Evolutionary conservation across 1,284 basidiomycete species (phyloP), one percentile per base, ranked within the genome.

Genomic region (Athelia sp.): DNA sequence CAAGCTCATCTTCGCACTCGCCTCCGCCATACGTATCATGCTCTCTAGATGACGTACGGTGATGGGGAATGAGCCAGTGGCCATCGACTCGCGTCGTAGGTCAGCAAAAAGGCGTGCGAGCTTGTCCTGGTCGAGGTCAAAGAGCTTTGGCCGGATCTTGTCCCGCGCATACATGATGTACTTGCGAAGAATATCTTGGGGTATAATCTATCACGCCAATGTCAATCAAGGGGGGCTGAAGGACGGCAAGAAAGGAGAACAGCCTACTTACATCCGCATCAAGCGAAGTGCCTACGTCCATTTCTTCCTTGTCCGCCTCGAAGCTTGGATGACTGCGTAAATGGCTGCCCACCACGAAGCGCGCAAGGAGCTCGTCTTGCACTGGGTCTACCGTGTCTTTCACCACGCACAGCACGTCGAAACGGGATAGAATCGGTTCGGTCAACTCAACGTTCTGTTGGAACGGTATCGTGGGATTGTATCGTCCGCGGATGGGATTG

Each of bases 101-200:
- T 99, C 97, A n/a, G 93, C 87, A 67, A 97, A 99, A 42, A 99
- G 80, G n/a, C 86, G 80, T 9, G 94, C 78, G 15, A 99, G 80
- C 66, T 98, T 98, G 64, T 98, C 94, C 67, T 96, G 90, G 68
- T 99, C 97, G 55, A 99, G 76, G 59, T 97, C 88, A 62, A 92
- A 91, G 50, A 99, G 76, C 68, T 98, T 95, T 2, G 97, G 97
- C 51, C 82, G 78, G 53, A 98, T 81, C 61, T 88, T 90, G 62
- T 98, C 96, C 51, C 93, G 84, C 1, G 96, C 93, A 65, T 98
- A 99, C 89, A 98, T 97, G 73, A 99, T 98, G 70, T 99, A 99
- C 68, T 99, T 99, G 52, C 91, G 84, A n/a, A 99, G 80, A 45
- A 95, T 68, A 57, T 99, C 96, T 77, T 99, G 97, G 1, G 95